phyloP scores from a whole-genome alignment of 164 flowering plant genomes.

The Cinnamomum micranthum region DNA sequence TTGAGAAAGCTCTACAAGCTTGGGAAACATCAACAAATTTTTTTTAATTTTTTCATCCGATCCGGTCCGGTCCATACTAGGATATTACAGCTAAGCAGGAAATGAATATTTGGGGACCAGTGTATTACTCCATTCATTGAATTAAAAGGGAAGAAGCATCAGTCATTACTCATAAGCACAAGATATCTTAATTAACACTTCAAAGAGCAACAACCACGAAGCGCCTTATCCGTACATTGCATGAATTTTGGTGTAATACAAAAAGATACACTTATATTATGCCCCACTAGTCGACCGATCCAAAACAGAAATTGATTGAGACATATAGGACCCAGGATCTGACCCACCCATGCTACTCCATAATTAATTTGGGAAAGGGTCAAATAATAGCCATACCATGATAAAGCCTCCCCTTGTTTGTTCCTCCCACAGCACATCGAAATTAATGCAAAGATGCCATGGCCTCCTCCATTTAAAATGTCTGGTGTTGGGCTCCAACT shows the following conservation, averaged over 20 bases:
- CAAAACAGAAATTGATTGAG: no score
- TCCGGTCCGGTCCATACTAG: constrained; percentile 21
- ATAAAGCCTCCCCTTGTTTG: constrained; percentile 17
- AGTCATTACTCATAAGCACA: neutral
- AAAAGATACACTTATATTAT: neutral
- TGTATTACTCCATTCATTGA: neutral
- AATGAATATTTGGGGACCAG: constrained; percentile 21
- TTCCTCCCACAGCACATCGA: neutral
- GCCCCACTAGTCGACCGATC: neutral
- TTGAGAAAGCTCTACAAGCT: constrained; percentile 15
- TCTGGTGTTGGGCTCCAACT: constrained; percentile 2
- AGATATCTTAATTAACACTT: neutral
- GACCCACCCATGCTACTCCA: neutral
- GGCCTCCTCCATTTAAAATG: constrained; percentile 1
- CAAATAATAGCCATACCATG: constrained; percentile 15
- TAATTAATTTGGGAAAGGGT: constrained; percentile 17
- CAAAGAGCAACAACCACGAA: constrained; percentile 15
- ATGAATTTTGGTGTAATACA: no score
- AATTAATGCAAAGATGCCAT: neutral
- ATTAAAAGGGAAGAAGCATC: neutral
- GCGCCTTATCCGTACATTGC: neutral
- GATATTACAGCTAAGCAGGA: constrained; percentile 19
- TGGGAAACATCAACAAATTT: constrained; percentile 3
- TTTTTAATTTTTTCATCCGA: constrained; percentile 6
- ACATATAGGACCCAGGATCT: neutral